These are phyloP conservation scores for Yarrowia sp. DNA, from an alignment of 805 yeast genomes.

Conservation along the genomic window DNA sequence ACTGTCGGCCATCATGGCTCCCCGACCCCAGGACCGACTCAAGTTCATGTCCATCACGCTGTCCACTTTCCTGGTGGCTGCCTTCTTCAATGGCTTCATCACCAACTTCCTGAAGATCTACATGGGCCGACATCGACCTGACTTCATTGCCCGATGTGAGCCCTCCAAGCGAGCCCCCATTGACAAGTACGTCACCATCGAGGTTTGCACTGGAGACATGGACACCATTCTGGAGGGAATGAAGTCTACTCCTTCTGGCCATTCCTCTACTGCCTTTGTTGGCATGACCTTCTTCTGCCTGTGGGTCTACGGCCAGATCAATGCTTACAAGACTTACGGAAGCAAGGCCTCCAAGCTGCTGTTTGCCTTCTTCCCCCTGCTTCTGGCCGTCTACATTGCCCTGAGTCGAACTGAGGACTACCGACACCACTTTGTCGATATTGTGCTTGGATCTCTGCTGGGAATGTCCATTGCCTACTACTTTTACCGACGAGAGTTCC, in stretches of 20 bases:
- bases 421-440: slow-evolving; percentile 90
- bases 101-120: slow-evolving; percentile 81
- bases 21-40: slow-evolving; percentile 42
- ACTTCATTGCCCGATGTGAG: slow-evolving; percentile 82
- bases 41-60: slow-evolving; percentile 57
- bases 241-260: slow-evolving; percentile 66
- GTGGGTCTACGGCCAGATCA: slow-evolving; percentile 57
- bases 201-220: slow-evolving; percentile 50
- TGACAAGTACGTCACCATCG: slow-evolving; percentile 47
- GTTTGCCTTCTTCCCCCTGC: slow-evolving; percentile 45
- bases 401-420: slow-evolving; percentile 86
- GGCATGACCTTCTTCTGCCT: slow-evolving; percentile 58
- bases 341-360: slow-evolving; percentile 31
- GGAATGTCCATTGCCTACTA: slow-evolving; percentile 69
- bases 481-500: slow-evolving; percentile 52
- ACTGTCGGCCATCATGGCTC: slow-evolving; percentile 46
- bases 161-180: slow-evolving; percentile 67
- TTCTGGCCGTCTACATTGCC: slow-evolving; percentile 80
- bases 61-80: slow-evolving; percentile 36
- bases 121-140: slow-evolving; percentile 93
- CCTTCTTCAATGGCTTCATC: slow-evolving; percentile 59
- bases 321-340: slow-evolving; percentile 32
- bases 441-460: slow-evolving; percentile 70
- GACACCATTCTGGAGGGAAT: slow-evolving; percentile 57
- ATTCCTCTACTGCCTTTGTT: slow-evolving; percentile 60